Evolutionary conservation across 108 stramenopile genomes (phyloP), one percentile per base, ranked within the genome.

Genomic region (Seminavis robusta): DNA sequence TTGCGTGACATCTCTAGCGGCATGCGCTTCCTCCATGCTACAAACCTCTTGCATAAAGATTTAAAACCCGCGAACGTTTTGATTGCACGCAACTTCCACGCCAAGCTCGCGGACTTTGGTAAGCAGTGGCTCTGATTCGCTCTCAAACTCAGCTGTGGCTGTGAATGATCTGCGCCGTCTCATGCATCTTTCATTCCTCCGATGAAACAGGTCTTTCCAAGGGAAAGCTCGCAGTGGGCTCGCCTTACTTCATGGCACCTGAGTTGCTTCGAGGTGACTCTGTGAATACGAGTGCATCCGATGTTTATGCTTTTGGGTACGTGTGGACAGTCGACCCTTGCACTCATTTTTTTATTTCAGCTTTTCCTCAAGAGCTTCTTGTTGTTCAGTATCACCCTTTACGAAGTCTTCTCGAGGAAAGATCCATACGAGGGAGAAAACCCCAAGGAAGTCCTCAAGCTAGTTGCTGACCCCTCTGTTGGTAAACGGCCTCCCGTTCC

Each of bases 91-190:
- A 43, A 40, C 3, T 77, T 77, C 30, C 58, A 56, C 6, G 81
- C 81, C 15, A 79, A 83, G 38, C 56, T 83, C 34, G 49, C 77
- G 1, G 77, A 84, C 38, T 84, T 84, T 61, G 82, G 78, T 30
- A 26, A 73, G 50, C 94, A 94, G 95, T 88, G n/a, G n/a, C n/a
- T n/a, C n/a, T n/a, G n/a, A n/a, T n/a, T n/a, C n/a, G n/a, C n/a
- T n/a, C n/a, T n/a, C n/a, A n/a, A n/a, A n/a, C n/a, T n/a, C n/a
- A n/a, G n/a, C n/a, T n/a, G n/a, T n/a, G n/a, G n/a, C n/a, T n/a
- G n/a, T n/a, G n/a, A n/a, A n/a, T n/a, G n/a, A n/a, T n/a, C n/a
- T n/a, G n/a, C n/a, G n/a, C n/a, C n/a, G n/a, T n/a, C n/a, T n/a
- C n/a, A n/a, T n/a, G n/a, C n/a, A n/a, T n/a, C n/a, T n/a, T n/a